A percentile compares a stretch with the other conserved stretches of the same genome.
Conservation (phyloP, 2,329 filamentous ascomycete genomes). For the Arthrobotrys musiformis region DNA sequence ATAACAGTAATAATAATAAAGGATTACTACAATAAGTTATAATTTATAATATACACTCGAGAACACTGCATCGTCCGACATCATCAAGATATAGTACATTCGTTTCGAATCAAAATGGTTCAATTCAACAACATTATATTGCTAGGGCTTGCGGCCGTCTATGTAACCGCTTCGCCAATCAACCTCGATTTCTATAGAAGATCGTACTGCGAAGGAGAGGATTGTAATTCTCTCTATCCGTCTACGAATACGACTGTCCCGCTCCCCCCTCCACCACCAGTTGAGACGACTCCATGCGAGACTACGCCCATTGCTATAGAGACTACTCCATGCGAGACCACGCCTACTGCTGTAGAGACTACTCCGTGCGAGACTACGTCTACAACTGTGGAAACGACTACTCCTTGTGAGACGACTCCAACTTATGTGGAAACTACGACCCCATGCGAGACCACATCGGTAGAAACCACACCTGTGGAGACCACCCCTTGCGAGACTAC, state of each 20-base stretch:
- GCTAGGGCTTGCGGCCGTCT: constrained; percentile 26
- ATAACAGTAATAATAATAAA: constrained; percentile 11
- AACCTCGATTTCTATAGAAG: constrained; percentile 11
- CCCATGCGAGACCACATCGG: not conserved
- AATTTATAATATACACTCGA: constrained; percentile 11
- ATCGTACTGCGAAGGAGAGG: constrained; percentile 34
- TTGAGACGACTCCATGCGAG: not conserved
- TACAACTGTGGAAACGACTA: not conserved
- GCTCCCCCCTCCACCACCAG: not conserved
- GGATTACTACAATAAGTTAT: constrained; percentile 8
- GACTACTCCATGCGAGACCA: not conserved
- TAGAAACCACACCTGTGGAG: not conserved
- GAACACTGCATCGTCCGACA: not conserved
- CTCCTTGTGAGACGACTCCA: too few species aligned
- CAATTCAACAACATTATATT: constrained; percentile 40
- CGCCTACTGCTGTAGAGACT: not conserved
- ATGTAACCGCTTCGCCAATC: constrained; percentile 40
- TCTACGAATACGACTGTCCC: not conserved
- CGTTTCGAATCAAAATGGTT: constrained; percentile 47
- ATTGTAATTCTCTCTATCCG: not conserved
- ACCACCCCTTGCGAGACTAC: not conserved
- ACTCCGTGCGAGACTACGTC: not conserved
- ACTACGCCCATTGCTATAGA: not conserved
- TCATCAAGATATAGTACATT: constrained; percentile 10
- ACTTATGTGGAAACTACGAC: not conserved